These are phyloP conservation scores for Cercis canadensis DNA, from an alignment of 306 rosid species.

Conservation along the genomic window DNA sequence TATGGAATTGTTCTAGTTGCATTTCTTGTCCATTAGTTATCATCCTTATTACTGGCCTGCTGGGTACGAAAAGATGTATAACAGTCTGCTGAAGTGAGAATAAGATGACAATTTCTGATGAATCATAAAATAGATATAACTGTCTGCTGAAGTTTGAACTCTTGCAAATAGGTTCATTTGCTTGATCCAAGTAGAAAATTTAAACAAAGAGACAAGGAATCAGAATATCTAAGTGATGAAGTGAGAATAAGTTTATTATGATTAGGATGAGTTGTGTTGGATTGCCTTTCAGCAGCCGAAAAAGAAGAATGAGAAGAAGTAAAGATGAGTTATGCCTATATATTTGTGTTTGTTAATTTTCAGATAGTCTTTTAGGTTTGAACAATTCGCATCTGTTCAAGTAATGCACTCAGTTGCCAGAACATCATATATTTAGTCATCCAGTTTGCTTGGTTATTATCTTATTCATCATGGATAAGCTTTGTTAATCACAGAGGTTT, in stretches of 20 bases:
- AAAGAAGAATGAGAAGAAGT: background rate
- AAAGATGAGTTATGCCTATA: background rate
- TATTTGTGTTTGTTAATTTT: background rate
- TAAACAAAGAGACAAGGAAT: no score
- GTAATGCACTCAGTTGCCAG: background rate
- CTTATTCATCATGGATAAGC: background rate
- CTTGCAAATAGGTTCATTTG: no score
- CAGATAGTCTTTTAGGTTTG: background rate
- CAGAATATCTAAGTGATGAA: no score
- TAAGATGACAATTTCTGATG: no score
- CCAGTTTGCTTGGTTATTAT: background rate
- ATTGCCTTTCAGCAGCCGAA: background rate
- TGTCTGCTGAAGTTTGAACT: no score
- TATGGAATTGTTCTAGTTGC: no score
- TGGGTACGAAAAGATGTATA: no score
- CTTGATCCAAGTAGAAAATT: no score
- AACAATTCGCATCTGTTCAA: background rate
- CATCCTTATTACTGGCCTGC: no score
- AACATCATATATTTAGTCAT: background rate
- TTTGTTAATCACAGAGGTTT: background rate
- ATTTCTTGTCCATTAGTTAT: no score
- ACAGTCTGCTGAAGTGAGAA: no score
- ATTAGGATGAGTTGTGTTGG: background rate
- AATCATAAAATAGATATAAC: no score
- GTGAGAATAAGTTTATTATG: background rate